A percentile compares a stretch with the other conserved stretches of the same genome.
Conservation (phyloP, 805 yeast genomes). For the Starmera amethionina region DNA sequence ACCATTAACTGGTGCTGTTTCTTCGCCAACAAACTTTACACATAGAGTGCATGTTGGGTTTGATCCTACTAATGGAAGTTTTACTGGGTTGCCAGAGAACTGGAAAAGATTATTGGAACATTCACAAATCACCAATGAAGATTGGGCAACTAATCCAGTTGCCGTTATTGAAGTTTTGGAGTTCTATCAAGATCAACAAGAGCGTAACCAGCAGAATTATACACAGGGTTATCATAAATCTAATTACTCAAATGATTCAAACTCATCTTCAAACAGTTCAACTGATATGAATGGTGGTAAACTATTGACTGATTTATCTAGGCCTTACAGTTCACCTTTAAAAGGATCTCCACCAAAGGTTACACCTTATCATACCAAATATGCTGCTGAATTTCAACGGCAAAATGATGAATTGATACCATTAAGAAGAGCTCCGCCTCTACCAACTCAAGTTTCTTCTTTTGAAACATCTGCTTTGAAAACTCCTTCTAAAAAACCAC, state of each 20-base stretch:
- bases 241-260: slow-evolving; percentile 15
- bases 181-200: slow-evolving; percentile 45
- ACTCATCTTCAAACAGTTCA: slow-evolving; percentile 8
- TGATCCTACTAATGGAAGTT: slow-evolving; percentile 77
- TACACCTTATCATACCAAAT: slow-evolving; percentile 12
- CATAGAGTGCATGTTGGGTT: slow-evolving; percentile 88
- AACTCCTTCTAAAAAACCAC: slow-evolving; percentile 2
- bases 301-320: slow-evolving; percentile 34
- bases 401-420: slow-evolving; percentile 30
- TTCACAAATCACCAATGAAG: slow-evolving; percentile 84
- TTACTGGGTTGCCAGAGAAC: slow-evolving; percentile 87
- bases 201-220: slow-evolving; percentile 3
- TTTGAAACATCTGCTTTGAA: slow-evolving; percentile 2
- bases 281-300: slow-evolving; percentile 12
- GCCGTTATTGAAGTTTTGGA: slow-evolving; percentile 90
- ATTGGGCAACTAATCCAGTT: slow-evolving; percentile 87
- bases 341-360: slow-evolving; percentile 29
- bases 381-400: slow-evolving; percentile 1
- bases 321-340: slow-evolving; percentile 28
- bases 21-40: slow-evolving; percentile 89
- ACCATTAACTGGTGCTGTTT: slow-evolving; percentile 56
- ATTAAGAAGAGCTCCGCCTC: slow-evolving; percentile 47
- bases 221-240: slow-evolving; percentile 8
- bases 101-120: slow-evolving; percentile 84
- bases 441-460: slow-evolving; percentile 24